phyloP scores from a whole-genome alignment of 2,329 filamentous ascomycete genomes.

The Ambrosiella xylebori region DNA sequence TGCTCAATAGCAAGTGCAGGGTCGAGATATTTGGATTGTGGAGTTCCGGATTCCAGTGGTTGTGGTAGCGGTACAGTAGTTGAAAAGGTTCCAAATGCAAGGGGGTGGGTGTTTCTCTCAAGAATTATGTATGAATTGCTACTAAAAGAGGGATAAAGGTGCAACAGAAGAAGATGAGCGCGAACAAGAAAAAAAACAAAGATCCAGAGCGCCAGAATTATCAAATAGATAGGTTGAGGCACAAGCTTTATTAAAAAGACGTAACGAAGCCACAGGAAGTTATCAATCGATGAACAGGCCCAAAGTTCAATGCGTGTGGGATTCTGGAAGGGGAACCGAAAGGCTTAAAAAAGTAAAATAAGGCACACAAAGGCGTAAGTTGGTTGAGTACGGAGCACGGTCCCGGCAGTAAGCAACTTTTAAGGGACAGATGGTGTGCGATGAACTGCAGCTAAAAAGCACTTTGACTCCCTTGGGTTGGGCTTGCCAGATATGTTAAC shows the following conservation, averaged over 20 bases:
- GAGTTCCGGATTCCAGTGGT: neutral
- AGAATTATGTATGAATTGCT: neutral
- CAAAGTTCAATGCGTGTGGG: neutral
- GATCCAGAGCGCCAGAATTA: neutral
- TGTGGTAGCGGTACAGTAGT: neutral
- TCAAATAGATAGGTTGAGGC: neutral
- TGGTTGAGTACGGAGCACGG: neutral
- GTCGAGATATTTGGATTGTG: neutral
- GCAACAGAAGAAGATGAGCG: neutral
- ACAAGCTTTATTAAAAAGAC: neutral
- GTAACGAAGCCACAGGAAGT: neutral
- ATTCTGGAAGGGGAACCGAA: conserved; percentile 9
- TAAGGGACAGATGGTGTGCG: neutral
- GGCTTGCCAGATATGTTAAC: neutral
- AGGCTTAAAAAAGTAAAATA: neutral
- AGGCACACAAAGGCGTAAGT: neutral
- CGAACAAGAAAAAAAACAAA: neutral
- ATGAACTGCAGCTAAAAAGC: neutral
- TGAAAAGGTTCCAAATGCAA: neutral
- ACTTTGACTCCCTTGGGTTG: neutral
- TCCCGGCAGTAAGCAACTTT: neutral
- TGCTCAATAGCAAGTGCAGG: neutral
- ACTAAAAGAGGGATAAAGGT: neutral
- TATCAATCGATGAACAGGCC: neutral
- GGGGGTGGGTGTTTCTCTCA: neutral